Percentiles rank a stretch among this genome's conserved stretches.
These are phyloP conservation scores for Pseudogymnoascus sp. DNA, from an alignment of 2,329 filamentous ascomycete genomes.

Conservation along the genomic window DNA sequence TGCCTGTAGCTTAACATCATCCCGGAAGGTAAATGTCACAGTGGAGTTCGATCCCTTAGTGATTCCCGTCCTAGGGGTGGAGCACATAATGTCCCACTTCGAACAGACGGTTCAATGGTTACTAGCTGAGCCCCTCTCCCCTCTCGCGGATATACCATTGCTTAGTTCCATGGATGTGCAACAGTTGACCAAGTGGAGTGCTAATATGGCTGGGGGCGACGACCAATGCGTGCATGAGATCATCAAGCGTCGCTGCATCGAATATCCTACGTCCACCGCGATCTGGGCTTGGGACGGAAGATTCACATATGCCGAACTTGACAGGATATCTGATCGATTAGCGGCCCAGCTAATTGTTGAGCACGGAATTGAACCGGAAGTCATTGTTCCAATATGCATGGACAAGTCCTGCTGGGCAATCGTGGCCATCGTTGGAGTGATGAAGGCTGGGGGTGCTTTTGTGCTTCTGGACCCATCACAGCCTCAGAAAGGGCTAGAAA, in stretches of 20 bases:
- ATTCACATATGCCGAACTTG: slow-evolving; percentile 17
- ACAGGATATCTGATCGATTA: slow-evolving; percentile 13
- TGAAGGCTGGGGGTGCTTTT: slow-evolving; percentile 22
- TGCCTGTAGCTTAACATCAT: not conserved
- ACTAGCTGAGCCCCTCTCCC: not conserved
- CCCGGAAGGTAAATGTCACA: not conserved
- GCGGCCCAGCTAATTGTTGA: slow-evolving; percentile 13
- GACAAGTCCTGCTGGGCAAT: slow-evolving; percentile 21
- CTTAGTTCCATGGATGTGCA: not conserved
- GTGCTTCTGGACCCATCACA: slow-evolving; percentile 26
- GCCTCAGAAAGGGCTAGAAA: slow-evolving; percentile 18
- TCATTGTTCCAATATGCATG: slow-evolving; percentile 19
- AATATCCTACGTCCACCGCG: slow-evolving; percentile 14
- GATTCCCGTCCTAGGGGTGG: not conserved
- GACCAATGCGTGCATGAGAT: slow-evolving; percentile 9
- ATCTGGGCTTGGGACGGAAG: slow-evolving; percentile 18
- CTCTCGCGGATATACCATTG: not conserved
- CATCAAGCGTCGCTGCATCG: slow-evolving; percentile 10
- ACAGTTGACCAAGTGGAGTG: not conserved
- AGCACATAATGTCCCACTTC: not conserved
- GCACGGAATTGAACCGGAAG: slow-evolving; percentile 13
- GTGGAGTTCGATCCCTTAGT: not conserved
- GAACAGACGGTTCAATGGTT: not conserved
- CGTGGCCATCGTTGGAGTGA: slow-evolving; percentile 20
- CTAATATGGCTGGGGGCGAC: not conserved